Evolutionary conservation across 2,329 filamentous ascomycete genomes (phyloP).

Genomic region (Didymellaceae sp.): DNA sequence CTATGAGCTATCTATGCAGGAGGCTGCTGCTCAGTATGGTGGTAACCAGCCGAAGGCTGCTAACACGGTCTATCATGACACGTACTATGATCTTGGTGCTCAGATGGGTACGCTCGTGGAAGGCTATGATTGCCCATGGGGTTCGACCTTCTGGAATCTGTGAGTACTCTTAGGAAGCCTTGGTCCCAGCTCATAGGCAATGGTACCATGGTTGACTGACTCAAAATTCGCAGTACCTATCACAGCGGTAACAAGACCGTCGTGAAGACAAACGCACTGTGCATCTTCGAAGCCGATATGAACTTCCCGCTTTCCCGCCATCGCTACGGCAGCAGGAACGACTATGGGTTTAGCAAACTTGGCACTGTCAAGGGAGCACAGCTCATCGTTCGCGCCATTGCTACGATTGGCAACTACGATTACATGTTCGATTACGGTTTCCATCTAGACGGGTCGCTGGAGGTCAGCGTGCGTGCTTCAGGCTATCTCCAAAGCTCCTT

Average conservation of each 20-base stretch:
- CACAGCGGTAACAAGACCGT: conserved; percentile 54
- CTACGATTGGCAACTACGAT: conserved; percentile 55
- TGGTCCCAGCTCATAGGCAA: background rate
- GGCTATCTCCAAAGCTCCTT: conserved; percentile 44
- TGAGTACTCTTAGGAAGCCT: background rate
- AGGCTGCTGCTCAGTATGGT: conserved; percentile 62
- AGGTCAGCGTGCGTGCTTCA: conserved; percentile 41
- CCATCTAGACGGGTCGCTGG: conserved; percentile 44
- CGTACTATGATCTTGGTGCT: conserved; percentile 57
- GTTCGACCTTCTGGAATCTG: conserved; percentile 59
- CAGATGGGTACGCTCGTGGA: conserved; percentile 51
- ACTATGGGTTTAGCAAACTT: conserved; percentile 33
- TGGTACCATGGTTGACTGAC: background rate
- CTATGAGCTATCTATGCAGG: conserved; percentile 64
- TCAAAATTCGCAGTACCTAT: conserved; percentile 32
- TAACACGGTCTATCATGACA: conserved; percentile 57
- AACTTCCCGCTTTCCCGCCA: conserved; percentile 47
- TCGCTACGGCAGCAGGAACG: conserved; percentile 26
- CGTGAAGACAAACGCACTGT: conserved; percentile 60
- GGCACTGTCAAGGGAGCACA: conserved; percentile 40
- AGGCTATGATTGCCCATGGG: conserved; percentile 61
- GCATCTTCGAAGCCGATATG: conserved; percentile 45
- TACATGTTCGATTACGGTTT: conserved; percentile 43
- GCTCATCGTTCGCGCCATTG: conserved; percentile 49
- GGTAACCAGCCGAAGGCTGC: conserved; percentile 53